These are phyloP conservation scores for Fusarium sp. DNA, from an alignment of 2,329 filamentous ascomycete species.

Conservation along the genomic window DNA sequence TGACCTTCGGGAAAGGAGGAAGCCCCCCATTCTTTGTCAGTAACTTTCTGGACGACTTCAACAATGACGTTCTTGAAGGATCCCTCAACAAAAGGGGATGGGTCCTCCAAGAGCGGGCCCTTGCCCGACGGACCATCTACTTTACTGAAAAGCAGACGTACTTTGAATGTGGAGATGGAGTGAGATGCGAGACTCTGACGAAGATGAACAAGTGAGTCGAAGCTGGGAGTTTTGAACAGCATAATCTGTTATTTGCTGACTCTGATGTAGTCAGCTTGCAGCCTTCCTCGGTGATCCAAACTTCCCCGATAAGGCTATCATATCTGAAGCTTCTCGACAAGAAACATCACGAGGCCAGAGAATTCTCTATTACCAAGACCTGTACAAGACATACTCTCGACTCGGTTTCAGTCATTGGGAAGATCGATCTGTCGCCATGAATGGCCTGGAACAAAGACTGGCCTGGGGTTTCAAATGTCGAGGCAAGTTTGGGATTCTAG, in stretches of 20 bases:
- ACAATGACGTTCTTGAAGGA: neutral
- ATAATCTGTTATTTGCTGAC: neutral
- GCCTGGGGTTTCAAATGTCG: neutral
- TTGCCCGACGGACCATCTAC: slow-evolving; percentile 9
- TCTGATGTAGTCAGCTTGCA: neutral
- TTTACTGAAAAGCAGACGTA: slow-evolving; percentile 12
- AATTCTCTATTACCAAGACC: slow-evolving; percentile 19
- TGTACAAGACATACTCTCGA: slow-evolving; percentile 13
- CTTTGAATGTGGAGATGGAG: slow-evolving; percentile 18
- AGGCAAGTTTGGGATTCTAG: slow-evolving; percentile 10
- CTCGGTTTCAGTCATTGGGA: neutral
- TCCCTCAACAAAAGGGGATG: neutral
- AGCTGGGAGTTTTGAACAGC: too few species aligned
- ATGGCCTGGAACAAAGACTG: slow-evolving; percentile 3
- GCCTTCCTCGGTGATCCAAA: slow-evolving; percentile 20
- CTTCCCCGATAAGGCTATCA: slow-evolving; percentile 13
- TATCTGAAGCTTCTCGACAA: neutral
- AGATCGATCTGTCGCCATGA: slow-evolving; percentile 16
- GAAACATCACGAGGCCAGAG: neutral
- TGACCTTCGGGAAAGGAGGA: neutral
- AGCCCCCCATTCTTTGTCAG: neutral
- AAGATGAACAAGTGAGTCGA: slow-evolving; percentile 16
- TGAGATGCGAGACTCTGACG: slow-evolving; percentile 10
- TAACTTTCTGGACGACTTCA: slow-evolving; percentile 12
- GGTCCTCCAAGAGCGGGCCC: slow-evolving; percentile 17